Percentiles rank a stretch among this genome's conserved stretches.
Conservation (phyloP, 805 yeast genomes). For the Kodamaea leandrae region DNA sequence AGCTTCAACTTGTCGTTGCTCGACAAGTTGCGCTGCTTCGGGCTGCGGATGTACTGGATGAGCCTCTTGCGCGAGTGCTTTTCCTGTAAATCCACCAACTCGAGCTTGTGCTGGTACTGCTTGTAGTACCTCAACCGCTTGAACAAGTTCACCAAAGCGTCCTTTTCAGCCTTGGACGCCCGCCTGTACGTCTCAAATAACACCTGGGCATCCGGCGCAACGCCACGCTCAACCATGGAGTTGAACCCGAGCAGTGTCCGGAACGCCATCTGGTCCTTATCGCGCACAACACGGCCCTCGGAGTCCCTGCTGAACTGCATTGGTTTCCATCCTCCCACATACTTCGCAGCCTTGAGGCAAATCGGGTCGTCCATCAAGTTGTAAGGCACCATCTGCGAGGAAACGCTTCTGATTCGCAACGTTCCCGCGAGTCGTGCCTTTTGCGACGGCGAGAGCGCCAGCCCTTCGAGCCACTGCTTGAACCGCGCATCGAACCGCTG, state of each 20-base stretch:
- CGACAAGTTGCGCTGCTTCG: conserved; percentile 16
- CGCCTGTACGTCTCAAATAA: conserved; percentile 31
- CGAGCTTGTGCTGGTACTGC: conserved; percentile 12
- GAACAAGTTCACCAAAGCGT: conserved; percentile 24
- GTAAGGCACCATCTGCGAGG: conserved; percentile 30
- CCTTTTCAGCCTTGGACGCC: conserved; percentile 22
- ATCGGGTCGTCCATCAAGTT: conserved; percentile 15
- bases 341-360: conserved; percentile 20
- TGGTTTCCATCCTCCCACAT: conserved; percentile 24
- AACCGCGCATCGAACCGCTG: conserved; percentile 20
- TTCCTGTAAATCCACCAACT: conserved; percentile 19
- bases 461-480: conserved; percentile 18
- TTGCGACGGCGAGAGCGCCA: background rate
- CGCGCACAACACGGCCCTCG: conserved; percentile 15
- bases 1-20: conserved; percentile 28
- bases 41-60: conserved; percentile 13
- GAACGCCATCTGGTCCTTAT: conserved; percentile 26
- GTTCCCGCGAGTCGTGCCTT: conserved; percentile 2
- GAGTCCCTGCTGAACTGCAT: conserved; percentile 16
- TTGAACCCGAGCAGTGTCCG: conserved; percentile 32
- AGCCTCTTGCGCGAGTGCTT: conserved; percentile 18
- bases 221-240: conserved; percentile 32
- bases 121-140: conserved; percentile 15
- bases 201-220: conserved; percentile 33
- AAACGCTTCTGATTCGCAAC: conserved; percentile 20